Evolutionary conservation across 176 grass and related monocot species (phyloP).

Genomic region (Pharus latifolius): DNA sequence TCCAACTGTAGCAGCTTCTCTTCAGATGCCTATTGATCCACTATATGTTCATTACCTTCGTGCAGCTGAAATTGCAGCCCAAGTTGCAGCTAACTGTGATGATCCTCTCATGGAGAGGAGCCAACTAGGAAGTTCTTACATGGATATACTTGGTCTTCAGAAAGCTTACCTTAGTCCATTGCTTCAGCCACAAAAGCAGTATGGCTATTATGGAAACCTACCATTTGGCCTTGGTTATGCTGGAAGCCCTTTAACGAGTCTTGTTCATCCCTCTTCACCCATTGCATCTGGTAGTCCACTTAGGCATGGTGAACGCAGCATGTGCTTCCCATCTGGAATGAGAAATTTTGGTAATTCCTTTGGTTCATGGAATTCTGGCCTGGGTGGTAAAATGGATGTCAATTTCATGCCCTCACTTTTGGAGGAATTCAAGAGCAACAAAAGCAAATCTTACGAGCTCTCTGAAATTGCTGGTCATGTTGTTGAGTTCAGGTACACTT

Average conservation of each 20-base stretch:
- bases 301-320: constrained; percentile 44
- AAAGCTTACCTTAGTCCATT: constrained; percentile 38
- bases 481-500: constrained; percentile 69
- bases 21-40: constrained; percentile 43
- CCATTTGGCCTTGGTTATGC: constrained; percentile 45
- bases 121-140: constrained; percentile 37
- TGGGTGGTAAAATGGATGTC: constrained; percentile 30
- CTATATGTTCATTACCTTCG: constrained; percentile 46
- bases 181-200: constrained; percentile 57
- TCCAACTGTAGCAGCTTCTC: constrained; percentile 30
- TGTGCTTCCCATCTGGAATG: constrained; percentile 42
- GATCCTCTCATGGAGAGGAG: constrained; percentile 30
- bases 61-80: constrained; percentile 22
- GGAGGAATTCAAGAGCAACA: constrained; percentile 93
- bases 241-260: constrained; percentile 39
- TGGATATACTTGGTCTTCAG: constrained; percentile 53
- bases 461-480: constrained; percentile 78
- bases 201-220: constrained; percentile 47
- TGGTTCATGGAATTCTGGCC: constrained; percentile 42
- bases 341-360: constrained; percentile 46
- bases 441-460: constrained; percentile 73
- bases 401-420: constrained; percentile 55
- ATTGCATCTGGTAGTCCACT: constrained; percentile 47
- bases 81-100: constrained; percentile 43
- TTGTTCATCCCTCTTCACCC: constrained; percentile 42